Evolutionary conservation across 2,329 filamentous ascomycete species (phyloP).

Genomic region (Scedosporium apiospermum): DNA sequence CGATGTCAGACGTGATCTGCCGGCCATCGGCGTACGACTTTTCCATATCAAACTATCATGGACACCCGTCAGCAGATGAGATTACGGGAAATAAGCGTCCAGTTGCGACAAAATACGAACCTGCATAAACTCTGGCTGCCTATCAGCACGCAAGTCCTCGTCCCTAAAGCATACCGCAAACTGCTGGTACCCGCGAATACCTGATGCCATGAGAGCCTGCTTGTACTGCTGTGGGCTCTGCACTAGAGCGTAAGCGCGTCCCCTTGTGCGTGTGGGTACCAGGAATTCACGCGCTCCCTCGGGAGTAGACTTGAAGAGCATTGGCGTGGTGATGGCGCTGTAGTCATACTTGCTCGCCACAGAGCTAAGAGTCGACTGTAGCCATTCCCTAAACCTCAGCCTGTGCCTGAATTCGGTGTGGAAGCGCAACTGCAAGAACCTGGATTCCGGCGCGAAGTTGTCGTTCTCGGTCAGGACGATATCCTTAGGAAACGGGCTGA

Average conservation of each 20-base stretch:
- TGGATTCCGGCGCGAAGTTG: conserved; percentile 61
- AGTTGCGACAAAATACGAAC: conserved; percentile 26
- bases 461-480: conserved; percentile 69
- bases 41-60: conserved; percentile 71
- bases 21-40: conserved; percentile 73
- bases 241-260: conserved; percentile 78
- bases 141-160: conserved; percentile 83
- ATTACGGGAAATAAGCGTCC: too few species aligned
- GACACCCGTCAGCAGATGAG: neutral
- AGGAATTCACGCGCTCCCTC: conserved; percentile 93
- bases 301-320: conserved; percentile 94
- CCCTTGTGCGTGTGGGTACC: conserved; percentile 71
- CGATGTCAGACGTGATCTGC: conserved; percentile 53
- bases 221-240: conserved; percentile 99
- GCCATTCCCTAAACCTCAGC: conserved; percentile 58
- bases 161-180: conserved; percentile 93
- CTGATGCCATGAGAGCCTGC: conserved; percentile 91
- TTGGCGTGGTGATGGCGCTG: conserved; percentile 78
- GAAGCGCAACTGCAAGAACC: conserved; percentile 80
- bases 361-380: conserved; percentile 42
- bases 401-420: conserved; percentile 57
- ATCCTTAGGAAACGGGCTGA: conserved; percentile 67
- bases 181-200: conserved; percentile 76
- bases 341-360: conserved; percentile 51
- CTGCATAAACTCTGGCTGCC: conserved; percentile 95